Percentiles rank a stretch among this genome's conserved stretches.
Conservation (phyloP, 805 yeast genomes). For the Myxozyma nipponensis region DNA sequence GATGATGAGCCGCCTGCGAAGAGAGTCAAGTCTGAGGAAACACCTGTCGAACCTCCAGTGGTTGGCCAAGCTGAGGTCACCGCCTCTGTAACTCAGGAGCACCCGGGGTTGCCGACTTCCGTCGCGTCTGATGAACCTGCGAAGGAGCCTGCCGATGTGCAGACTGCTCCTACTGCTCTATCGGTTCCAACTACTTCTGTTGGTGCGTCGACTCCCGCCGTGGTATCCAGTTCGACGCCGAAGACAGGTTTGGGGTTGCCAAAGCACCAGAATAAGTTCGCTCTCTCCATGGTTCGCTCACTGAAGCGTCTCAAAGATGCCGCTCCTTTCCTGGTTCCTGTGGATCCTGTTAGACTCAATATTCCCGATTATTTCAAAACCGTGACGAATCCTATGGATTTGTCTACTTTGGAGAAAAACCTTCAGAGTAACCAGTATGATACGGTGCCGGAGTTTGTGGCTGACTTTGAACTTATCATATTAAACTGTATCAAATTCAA, state of each 20-base stretch:
- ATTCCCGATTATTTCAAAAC: conserved; percentile 87
- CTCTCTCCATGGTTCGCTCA: conserved; percentile 73
- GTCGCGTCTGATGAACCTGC: not conserved
- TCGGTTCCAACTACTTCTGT: conserved; percentile 6
- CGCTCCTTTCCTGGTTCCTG: conserved; percentile 82
- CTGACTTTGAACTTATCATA: conserved; percentile 74
- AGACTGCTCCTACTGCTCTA: conserved; percentile 5
- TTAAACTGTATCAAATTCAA: conserved; percentile 77
- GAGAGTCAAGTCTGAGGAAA: conserved; percentile 17
- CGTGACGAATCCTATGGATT: conserved; percentile 86
- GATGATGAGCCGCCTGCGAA: conserved; percentile 23
- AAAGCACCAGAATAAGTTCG: conserved; percentile 76
- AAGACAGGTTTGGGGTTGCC: conserved; percentile 31
- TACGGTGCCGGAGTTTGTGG: conserved; percentile 58
- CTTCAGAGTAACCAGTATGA: conserved; percentile 66
- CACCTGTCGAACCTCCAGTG: not conserved
- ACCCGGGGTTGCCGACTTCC: conserved; percentile 1
- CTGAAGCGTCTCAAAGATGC: conserved; percentile 91
- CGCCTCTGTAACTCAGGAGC: not conserved
- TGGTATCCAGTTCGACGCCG: conserved; percentile 1
- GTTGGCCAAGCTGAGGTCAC: not conserved
- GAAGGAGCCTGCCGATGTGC: not conserved
- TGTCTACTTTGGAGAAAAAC: conserved; percentile 84
- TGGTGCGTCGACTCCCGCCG: not conserved
- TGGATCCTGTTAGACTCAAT: conserved; percentile 80